Conservation (phyloP, 805 yeast genomes). For the Jamesozyma lodderae region DNA sequence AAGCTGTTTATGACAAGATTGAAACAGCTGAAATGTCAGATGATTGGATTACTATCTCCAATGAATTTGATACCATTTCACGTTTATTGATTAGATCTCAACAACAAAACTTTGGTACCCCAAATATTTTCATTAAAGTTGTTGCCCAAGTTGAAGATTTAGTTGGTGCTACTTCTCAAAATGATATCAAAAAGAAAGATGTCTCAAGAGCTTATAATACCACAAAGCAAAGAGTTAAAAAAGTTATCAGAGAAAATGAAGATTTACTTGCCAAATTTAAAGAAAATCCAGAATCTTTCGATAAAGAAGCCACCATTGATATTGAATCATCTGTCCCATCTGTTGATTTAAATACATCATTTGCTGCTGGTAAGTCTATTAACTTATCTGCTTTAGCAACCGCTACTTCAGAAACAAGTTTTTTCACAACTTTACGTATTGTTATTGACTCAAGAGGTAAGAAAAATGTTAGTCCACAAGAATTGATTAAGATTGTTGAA, state of each 20-base stretch:
- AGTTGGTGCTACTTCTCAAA: slow-evolving; percentile 45
- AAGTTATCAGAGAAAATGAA: slow-evolving; percentile 62
- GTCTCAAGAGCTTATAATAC: slow-evolving; percentile 83
- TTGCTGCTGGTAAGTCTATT: slow-evolving; percentile 24
- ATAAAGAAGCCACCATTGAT: slow-evolving; percentile 37
- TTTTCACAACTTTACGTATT: slow-evolving; percentile 63
- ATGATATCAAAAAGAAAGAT: slow-evolving; percentile 71
- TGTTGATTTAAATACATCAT: slow-evolving; percentile 21
- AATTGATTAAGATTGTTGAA: slow-evolving; percentile 69
- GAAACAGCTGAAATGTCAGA: slow-evolving; percentile 58
- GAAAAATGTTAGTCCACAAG: slow-evolving; percentile 77
- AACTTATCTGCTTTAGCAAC: slow-evolving; percentile 26
- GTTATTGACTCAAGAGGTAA: slow-evolving; percentile 90
- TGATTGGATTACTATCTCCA: slow-evolving; percentile 70
- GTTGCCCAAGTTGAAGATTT: slow-evolving; percentile 66
- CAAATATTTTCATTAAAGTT: slow-evolving; percentile 59
- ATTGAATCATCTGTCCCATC: slow-evolving; percentile 14
- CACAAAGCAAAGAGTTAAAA: slow-evolving; percentile 79
- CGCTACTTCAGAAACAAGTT: slow-evolving; percentile 35
- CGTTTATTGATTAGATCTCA: slow-evolving; percentile 57
- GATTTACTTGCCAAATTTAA: slow-evolving; percentile 49
- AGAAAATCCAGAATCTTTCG: slow-evolving; percentile 67
- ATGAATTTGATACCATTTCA: slow-evolving; percentile 70
- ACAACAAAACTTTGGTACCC: slow-evolving; percentile 68
- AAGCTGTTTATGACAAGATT: slow-evolving; percentile 52